phyloP scores from a whole-genome alignment of 768 basidiomycete species.

The Trametes maxima region DNA sequence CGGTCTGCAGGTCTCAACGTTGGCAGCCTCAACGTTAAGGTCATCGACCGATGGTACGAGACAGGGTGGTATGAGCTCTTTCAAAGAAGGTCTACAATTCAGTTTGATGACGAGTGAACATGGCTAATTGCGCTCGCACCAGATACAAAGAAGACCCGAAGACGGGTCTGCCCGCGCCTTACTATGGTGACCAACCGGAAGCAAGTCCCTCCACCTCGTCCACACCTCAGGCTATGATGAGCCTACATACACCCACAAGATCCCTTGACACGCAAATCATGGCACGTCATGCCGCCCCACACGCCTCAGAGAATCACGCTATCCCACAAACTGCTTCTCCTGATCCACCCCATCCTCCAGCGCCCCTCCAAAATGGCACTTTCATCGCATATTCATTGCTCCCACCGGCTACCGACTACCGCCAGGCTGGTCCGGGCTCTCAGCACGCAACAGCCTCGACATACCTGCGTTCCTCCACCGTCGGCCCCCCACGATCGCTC shows the following conservation, averaged over 20 bases:
- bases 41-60: constrained; percentile 79
- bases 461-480: constrained; percentile 1
- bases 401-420: constrained; percentile 8
- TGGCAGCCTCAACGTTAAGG: constrained; percentile 71
- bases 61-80: constrained; percentile 79
- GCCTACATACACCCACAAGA: background rate
- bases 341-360: background rate
- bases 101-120: background rate
- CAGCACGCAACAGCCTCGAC: background rate
- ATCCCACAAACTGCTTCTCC: background rate
- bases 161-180: constrained; percentile 26
- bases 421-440: background rate
- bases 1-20: constrained; percentile 69
- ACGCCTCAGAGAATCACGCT: background rate
- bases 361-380: background rate
- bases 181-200: constrained; percentile 19
- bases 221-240: background rate
- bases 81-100: constrained; percentile 54
- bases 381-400: background rate
- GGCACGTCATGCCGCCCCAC: background rate
- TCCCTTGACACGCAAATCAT: constrained; percentile 22
- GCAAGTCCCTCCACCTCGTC: background rate
- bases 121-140: background rate
- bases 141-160: constrained; percentile 31
- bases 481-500: background rate